phyloP scores from a whole-genome alignment of 345 rosid species.

The Eucalyptus brandiana region DNA sequence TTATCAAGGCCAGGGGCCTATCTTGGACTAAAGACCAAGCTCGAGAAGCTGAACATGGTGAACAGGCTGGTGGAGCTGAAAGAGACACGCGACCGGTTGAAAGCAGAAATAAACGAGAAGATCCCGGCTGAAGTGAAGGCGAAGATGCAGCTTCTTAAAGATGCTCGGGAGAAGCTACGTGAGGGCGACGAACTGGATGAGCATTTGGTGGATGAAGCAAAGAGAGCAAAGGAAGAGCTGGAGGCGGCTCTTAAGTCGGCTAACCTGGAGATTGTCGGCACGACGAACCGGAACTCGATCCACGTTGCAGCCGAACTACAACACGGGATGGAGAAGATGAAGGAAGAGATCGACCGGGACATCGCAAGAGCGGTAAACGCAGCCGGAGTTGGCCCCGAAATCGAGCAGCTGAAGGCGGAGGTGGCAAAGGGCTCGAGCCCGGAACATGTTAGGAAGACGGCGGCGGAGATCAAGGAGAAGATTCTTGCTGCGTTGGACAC shows the following conservation, averaged over 20 bases:
- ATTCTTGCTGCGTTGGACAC: slow-evolving; percentile 12
- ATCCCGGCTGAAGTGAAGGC: background rate
- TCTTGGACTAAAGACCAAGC: slow-evolving; percentile 35
- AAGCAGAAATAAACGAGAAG: slow-evolving; percentile 10
- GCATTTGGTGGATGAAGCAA: background rate
- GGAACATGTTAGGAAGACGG: background rate
- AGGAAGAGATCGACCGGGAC: slow-evolving; percentile 14
- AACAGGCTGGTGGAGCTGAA: slow-evolving; percentile 24
- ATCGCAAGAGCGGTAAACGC: slow-evolving; percentile 9
- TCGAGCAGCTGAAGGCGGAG: slow-evolving; percentile 20
- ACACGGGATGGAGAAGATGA: background rate
- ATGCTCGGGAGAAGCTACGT: background rate
- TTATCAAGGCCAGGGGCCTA: background rate
- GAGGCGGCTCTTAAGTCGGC: background rate
- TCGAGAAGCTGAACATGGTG: slow-evolving; percentile 55
- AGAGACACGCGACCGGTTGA: slow-evolving; percentile 38
- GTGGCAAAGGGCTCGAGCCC: background rate
- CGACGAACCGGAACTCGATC: background rate
- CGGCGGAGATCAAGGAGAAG: slow-evolving; percentile 14
- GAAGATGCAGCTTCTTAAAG: background rate
- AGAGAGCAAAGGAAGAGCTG: slow-evolving; percentile 11
- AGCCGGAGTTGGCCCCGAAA: slow-evolving; percentile 6
- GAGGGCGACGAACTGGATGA: background rate
- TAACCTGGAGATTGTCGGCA: background rate
- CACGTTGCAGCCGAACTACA: background rate